A percentile compares a stretch with the other conserved stretches of the same genome.
phyloP scores from a whole-genome alignment of 345 rosid species.

The Rhodamnia argentea region DNA sequence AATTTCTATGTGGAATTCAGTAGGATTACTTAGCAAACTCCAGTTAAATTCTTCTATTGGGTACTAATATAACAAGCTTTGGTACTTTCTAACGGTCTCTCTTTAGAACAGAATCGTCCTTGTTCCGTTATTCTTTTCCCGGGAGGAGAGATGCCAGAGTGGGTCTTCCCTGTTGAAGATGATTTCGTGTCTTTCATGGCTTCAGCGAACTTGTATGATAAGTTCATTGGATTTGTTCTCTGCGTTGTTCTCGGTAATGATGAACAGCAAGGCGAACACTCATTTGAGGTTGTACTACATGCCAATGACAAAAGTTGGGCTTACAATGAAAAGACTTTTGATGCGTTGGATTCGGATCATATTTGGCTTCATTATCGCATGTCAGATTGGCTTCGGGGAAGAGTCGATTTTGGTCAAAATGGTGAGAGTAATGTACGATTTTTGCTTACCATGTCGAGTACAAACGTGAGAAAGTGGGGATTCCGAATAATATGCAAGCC shows the following conservation, averaged over 20 bases:
- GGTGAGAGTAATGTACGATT: neutral
- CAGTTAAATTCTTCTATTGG: no score
- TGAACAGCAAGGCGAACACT: no score
- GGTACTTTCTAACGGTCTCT: no score
- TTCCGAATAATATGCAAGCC: neutral
- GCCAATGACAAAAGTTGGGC: neutral
- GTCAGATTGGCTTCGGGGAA: accelerated
- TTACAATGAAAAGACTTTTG: no score
- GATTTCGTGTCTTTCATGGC: neutral
- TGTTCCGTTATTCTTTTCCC: no score
- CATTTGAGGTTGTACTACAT: neutral
- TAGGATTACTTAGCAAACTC: no score
- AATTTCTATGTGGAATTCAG: no score
- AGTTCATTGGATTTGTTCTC: accelerated
- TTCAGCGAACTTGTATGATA: neutral
- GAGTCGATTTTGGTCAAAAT: neutral
- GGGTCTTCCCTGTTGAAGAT: neutral
- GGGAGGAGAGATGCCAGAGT: neutral
- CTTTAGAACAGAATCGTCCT: no score
- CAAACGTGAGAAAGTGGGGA: neutral
- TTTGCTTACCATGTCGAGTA: accelerated
- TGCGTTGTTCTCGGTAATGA: neutral
- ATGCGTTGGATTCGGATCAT: neutral
- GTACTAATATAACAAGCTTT: no score
- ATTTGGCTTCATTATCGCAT: no score